Conservation (phyloP, 768 basidiomycete species). For the Tricholoma bakamatsutake region DNA sequence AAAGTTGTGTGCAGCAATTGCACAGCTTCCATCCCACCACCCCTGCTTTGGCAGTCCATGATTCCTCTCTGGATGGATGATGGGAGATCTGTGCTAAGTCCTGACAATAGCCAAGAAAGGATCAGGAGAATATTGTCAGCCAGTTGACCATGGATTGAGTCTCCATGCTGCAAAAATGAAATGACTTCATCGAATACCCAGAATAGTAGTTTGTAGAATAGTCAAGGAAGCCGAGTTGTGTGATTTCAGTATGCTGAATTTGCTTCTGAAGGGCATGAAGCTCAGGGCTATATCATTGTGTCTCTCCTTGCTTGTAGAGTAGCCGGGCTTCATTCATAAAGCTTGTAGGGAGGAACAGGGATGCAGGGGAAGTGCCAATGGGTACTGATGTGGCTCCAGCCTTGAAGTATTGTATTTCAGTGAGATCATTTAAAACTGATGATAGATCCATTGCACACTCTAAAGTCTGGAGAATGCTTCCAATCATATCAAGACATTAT, state of each 20-base stretch:
- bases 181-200: not conserved
- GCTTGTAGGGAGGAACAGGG: not conserved
- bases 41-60: not conserved
- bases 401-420: not conserved
- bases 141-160: not conserved
- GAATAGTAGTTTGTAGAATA: not conserved
- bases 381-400: not conserved
- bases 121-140: not conserved
- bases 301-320: not conserved
- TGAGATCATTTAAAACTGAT: not conserved
- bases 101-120: not conserved
- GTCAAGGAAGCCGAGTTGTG: not conserved
- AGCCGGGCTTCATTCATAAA: not conserved
- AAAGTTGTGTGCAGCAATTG: no score
- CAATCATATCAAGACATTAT: no score
- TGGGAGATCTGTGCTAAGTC: not conserved
- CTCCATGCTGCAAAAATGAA: not conserved
- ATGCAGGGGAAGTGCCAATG: not conserved
- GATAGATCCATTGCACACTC: no score
- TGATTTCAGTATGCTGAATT: not conserved
- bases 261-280: not conserved
- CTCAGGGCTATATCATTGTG: not conserved
- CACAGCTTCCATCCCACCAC: not conserved
- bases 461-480: no score
- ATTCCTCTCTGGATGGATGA: not conserved